Base-by-base conservation (phyloP, 2,329 filamentous ascomycete genomes). In the Sclerotinia minor region DNA sequence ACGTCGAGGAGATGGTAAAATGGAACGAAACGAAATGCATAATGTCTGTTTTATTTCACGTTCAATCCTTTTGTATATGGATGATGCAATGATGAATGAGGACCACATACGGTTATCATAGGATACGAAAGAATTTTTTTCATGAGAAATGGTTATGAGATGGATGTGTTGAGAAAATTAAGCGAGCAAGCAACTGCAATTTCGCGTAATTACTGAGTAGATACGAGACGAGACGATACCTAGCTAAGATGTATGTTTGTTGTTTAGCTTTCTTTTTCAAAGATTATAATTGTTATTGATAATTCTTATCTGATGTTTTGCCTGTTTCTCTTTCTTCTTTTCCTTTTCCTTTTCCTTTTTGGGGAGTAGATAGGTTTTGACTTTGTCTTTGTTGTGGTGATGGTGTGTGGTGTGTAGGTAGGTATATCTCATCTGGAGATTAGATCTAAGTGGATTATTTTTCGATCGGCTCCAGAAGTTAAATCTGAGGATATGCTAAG, bases 211-310 rank as follows among this genome's bases (percentile, higher is more conserved):
- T n/a, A n/a, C n/a, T n/a, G n/a, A n/a, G n/a, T n/a, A n/a, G n/a
- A n/a, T n/a, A n/a, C n/a, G n/a, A n/a, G n/a, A n/a, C n/a, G 54
- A 45, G 50, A 61, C 44, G 13, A 47, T 60, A 32, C 41, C 41
- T 49, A 38, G n/a, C 45, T 50, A 50, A 26, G 1, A 21, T 26
- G n/a, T 13, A 63, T 50, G n/a, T 61, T 38, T 5, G 35, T 50
- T 13, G 38, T 50, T 50, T 26, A 61, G 32, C 45, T 50, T 19
- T 3, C 19, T 15, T 26, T 57, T 63, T 24, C 13, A 32, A 15
- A 50, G 8, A 35, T 35, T 35, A 9, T 63, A 63, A 63, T 63
- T 50, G 32, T 50, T 63, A 38, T 38, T 60, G n/a, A 13, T 47
- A 35, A 60, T 49, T 21, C 35, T 49, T 26, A 17, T 41, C 2